These are phyloP conservation scores for Chrysanthemum makinoi DNA, from an alignment of 129 eudicot species.

Conservation along the genomic window DNA sequence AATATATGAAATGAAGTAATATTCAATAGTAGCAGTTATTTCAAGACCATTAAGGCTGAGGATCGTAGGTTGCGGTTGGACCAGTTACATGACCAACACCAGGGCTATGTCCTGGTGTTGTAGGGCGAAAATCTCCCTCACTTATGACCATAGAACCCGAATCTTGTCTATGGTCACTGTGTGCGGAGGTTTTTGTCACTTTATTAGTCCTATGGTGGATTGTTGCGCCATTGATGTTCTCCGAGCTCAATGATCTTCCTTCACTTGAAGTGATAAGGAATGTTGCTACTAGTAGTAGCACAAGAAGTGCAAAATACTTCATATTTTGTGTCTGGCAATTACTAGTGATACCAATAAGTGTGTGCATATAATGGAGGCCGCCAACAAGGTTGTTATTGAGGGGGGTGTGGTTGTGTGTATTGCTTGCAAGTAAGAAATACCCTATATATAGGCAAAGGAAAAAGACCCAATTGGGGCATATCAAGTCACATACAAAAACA, in stretches of 20 bases:
- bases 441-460: constrained; percentile 31
- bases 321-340: constrained; percentile 7
- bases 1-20: constrained; percentile 6
- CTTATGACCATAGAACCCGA: background rate
- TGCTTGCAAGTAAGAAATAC: constrained; percentile 33
- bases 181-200: background rate
- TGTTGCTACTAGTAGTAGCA: constrained; percentile 19
- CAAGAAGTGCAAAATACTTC: constrained; percentile 23
- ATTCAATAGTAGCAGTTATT: background rate
- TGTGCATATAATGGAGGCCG: constrained; percentile 12
- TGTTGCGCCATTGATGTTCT: constrained; percentile 11
- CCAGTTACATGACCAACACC: constrained; percentile 39
- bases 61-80: constrained; percentile 27
- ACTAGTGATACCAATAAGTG: constrained; percentile 10
- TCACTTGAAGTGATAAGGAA: constrained; percentile 31
- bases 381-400: background rate
- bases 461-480: constrained; percentile 2
- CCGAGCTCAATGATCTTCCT: constrained; percentile 25
- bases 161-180: constrained; percentile 3
- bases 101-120: constrained; percentile 48
- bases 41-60: constrained; percentile 21
- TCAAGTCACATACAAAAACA: constrained; percentile 22
- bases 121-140: constrained; percentile 28
- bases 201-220: constrained; percentile 6
- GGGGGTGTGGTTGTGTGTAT: constrained; percentile 14